Evolutionary conservation across 139 green algal genomes (phyloP), one percentile per base, ranked within the genome.

Genomic region (Monoraphidium neglectum): DNA sequence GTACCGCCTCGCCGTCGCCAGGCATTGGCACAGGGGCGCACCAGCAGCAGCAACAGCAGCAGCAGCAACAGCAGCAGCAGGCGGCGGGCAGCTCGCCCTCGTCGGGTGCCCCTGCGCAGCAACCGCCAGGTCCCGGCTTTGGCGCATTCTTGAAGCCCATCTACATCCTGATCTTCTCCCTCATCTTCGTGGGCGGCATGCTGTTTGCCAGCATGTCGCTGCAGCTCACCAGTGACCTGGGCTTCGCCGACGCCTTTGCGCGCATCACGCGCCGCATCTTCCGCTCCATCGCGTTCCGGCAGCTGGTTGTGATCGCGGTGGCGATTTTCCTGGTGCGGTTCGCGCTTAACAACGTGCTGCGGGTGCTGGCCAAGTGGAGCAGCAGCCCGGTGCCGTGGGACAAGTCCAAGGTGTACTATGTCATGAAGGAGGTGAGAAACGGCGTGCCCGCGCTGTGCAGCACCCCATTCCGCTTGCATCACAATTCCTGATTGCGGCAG

Each of bases 351-450:
- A 86, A 80, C 40, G 78, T 84, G 43, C 76, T 90, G 47, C 62
- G 73, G 30, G 49, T 81, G 35, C 69, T 90, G 28, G 71, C 86
- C 1, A 51, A 49, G 16, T 87, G 84, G 64, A 77, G 67, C 4
- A 32, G 33, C 36, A 88, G 67, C 75, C 86, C 80, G 4, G 86
- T 90, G 64, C 78, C 85, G 37, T 90, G 82, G 82, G 86, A 90
- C 78, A 90, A 88, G 78, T 84, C 76, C 5, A 84, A 83, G 64
- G 53, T 88, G 73, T 91, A 88, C 38, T 92, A 93, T 71, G 87
- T 94, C 51, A 64, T 93, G 74, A 84, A 88, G n/a, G 90, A 94
- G 87, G 89, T 92, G 47, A 2, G 85, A n/a, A n/a, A n/a, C n/a
- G n/a, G n/a, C n/a, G n/a, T n/a, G n/a, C n/a, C n/a, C n/a, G n/a